Percentiles rank a stretch among this genome's conserved stretches.
Evolutionary conservation across 1,284 basidiomycete species (phyloP).

Genomic region (Pyrrhoderma lamaoense): DNA sequence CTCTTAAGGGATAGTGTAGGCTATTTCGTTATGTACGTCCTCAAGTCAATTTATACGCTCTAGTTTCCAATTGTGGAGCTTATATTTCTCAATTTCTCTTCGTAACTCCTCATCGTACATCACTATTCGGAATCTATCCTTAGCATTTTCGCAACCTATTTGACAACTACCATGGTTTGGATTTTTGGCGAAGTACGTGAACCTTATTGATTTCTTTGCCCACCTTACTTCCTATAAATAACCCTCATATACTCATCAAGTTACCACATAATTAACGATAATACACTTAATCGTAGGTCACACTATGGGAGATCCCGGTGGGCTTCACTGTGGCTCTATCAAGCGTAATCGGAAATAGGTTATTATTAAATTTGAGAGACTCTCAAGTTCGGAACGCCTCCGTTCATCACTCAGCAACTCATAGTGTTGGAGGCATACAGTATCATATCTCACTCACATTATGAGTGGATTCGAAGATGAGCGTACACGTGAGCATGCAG

Average conservation of each 20-base stretch:
- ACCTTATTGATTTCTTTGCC: constrained; percentile 24
- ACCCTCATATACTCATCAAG: no score
- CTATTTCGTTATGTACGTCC: constrained; percentile 46
- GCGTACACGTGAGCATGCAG: not conserved
- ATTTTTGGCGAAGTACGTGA: constrained; percentile 30
- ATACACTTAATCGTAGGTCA: constrained; percentile 24
- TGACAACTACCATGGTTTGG: constrained; percentile 47
- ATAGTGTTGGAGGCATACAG: not conserved
- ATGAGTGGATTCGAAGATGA: not conserved
- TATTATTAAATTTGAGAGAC: constrained; percentile 47
- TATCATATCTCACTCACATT: not conserved
- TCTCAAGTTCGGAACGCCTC: constrained; percentile 4
- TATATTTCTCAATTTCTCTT: not conserved
- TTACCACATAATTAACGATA: not conserved
- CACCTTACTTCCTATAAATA: not conserved
- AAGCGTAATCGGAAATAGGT: constrained; percentile 46
- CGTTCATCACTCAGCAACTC: not conserved
- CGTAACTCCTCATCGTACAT: not conserved
- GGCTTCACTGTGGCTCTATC: constrained; percentile 52
- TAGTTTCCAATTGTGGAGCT: not conserved
- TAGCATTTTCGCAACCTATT: constrained; percentile 49
- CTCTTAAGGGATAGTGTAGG: constrained; percentile 48
- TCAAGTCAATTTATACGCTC: no score
- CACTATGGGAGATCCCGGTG: constrained; percentile 44
- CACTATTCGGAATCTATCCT: not conserved